Evolutionary conservation across 2,329 filamentous ascomycete species (phyloP), one percentile per base, ranked within the genome.

Genomic region (Exophiala viscosa): DNA sequence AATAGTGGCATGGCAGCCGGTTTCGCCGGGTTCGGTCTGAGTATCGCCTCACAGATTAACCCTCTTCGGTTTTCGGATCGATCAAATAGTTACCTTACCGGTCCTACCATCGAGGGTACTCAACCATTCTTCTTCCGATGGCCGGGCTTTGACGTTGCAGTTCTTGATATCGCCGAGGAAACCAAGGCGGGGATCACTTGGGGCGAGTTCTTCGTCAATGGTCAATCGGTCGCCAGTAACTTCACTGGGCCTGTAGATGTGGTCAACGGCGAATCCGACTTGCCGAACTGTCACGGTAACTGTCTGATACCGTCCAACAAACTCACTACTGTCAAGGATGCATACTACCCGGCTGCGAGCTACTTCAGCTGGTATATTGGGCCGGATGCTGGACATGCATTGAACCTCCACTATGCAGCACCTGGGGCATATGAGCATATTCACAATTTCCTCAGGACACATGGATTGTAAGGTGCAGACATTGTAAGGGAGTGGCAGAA

Each of bases 81-180:
- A 5, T 11, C 28, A 6, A 23, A 43, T 3, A 53, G 51, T 9
- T 64, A 65, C 42, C n/a, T 62, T 5, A 43, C 45, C 33, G 20
- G 39, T 20, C 9, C 35, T 28, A 8, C 45, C 20, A 49, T 50
- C 10, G 32, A 48, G 20, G 45, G 34, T 23, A 43, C 15, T 20
- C 50, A 53, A 35, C 41, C 15, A 13, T 18, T 28, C 50, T 53
- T 50, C 35, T 53, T 53, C 17, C 31, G 45, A 10, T 15, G 10
- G 3, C 50, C 50, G 7, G 40, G 31, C 15, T 53, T 50, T 32
- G 50, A 53, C 33, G 17, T 11, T 4, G 39, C 43, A 35, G 4
- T 52, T 2, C 43, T 52, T 13, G 18, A 52, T 28, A 31, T 52
- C 11, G 28, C 20, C 15, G 18, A 18, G 3, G 32, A 8, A 8